A percentile compares a stretch with the other conserved stretches of the same genome.
Conservation (phyloP, 1,284 basidiomycete genomes). For the Grifola frondosa region DNA sequence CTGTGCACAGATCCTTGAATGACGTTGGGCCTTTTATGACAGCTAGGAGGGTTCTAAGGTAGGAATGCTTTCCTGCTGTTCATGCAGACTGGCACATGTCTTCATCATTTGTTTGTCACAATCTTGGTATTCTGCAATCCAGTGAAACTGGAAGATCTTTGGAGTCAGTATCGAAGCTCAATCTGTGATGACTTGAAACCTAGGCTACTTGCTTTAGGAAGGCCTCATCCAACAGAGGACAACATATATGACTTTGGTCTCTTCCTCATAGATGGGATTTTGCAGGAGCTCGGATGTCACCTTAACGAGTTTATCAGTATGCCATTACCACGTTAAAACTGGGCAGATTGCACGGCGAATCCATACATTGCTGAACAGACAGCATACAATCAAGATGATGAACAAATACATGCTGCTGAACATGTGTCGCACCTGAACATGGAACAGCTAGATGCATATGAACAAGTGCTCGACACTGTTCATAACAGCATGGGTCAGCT, state of each 20-base stretch:
- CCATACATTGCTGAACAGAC: constrained; percentile 39
- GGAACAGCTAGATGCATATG: constrained; percentile 36
- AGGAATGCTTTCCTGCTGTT: too few relatives aligned
- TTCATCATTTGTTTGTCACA: constrained; percentile 41
- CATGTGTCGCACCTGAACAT: constrained; percentile 30
- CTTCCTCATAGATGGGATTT: constrained; percentile 32
- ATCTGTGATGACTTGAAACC: constrained; percentile 42
- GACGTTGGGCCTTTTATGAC: constrained; percentile 38
- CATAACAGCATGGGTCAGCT: constrained; percentile 20
- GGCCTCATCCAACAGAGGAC: constrained; percentile 25
- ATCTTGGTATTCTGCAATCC: constrained; percentile 36
- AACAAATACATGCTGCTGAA: constrained; percentile 3
- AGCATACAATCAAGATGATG: constrained; percentile 29
- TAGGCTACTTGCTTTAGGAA: constrained; percentile 14
- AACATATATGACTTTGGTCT: constrained; percentile 43
- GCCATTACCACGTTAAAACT: constrained; percentile 29
- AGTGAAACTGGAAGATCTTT: constrained; percentile 34
- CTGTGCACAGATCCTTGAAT: too few relatives aligned
- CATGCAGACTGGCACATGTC: constrained; percentile 39
- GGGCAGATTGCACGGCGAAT: constrained; percentile 30
- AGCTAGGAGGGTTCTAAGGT: too few relatives aligned
- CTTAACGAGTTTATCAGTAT: constrained; percentile 33
- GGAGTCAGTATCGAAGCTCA: constrained; percentile 32
- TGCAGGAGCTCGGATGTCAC: constrained; percentile 24
- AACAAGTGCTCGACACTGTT: constrained; percentile 34